These are phyloP conservation scores for Dalbergia cochinchinensis DNA, from an alignment of 306 rosid species.

Conservation along the genomic window DNA sequence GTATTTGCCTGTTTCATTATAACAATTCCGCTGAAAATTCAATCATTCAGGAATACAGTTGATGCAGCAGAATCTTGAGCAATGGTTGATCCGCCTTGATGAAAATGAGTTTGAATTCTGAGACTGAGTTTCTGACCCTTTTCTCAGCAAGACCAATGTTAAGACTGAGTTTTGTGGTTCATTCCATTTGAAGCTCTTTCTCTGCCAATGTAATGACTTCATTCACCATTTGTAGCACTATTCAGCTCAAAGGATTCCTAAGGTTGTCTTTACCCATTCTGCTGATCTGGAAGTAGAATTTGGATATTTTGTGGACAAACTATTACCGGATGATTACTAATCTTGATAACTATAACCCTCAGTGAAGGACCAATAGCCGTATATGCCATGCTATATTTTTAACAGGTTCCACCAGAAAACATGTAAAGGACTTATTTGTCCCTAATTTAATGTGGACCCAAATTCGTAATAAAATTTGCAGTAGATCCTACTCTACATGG, in stretches of 20 bases:
- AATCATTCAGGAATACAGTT: conserved; percentile 49
- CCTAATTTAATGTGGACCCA: background rate
- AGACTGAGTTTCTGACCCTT: background rate
- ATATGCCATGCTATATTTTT: conserved; percentile 12
- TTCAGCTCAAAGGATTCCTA: conserved; percentile 23
- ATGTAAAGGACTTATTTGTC: background rate
- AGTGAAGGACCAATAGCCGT: background rate
- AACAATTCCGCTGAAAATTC: conserved; percentile 35
- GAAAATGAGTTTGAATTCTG: conserved; percentile 34
- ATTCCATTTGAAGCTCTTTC: conserved; percentile 35
- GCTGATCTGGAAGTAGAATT: conserved; percentile 17
- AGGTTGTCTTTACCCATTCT: conserved; percentile 8
- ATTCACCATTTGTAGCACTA: conserved; percentile 6
- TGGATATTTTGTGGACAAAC: conserved; percentile 1
- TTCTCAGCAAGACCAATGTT: conserved; percentile 25
- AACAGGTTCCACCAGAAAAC: background rate
- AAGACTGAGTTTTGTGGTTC: conserved; percentile 26
- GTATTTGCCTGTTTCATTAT: background rate
- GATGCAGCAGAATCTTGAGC: conserved; percentile 52
- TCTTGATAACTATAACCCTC: background rate
- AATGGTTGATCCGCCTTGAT: conserved; percentile 32
- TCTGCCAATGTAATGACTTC: conserved; percentile 17
- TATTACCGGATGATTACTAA: conserved; percentile 8
- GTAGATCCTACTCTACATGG: background rate
- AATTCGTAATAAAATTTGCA: background rate